These are phyloP conservation scores for Artomyces pyxidatus DNA, from an alignment of 768 basidiomycete genomes.

Conservation along the genomic window DNA sequence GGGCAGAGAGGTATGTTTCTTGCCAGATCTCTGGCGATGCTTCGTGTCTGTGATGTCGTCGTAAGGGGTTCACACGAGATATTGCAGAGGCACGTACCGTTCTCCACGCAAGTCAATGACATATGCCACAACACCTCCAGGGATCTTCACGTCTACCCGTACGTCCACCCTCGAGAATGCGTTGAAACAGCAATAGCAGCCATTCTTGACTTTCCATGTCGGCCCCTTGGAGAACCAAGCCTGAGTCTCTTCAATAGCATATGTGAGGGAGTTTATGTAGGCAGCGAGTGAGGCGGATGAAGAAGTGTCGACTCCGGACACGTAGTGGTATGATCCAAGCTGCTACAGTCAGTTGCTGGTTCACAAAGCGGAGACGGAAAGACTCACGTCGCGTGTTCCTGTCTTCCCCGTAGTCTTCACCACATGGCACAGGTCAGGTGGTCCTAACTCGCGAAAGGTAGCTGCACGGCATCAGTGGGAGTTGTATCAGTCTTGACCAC, in stretches of 20 bases:
- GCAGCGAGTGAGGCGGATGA: conserved; percentile 96
- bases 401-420: conserved; percentile 82
- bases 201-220: conserved; percentile 86
- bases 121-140: conserved; percentile 93
- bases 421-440: conserved; percentile 94
- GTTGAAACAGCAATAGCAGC: conserved; percentile 95
- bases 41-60: conserved; percentile 52
- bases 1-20: conserved; percentile 91
- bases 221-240: conserved; percentile 88
- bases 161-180: conserved; percentile 96
- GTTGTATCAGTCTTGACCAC: neutral
- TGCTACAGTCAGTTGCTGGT: conserved; percentile 23
- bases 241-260: conserved; percentile 82
- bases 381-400: conserved; percentile 80
- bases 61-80: neutral
- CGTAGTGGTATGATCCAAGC: conserved; percentile 95
- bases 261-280: conserved; percentile 97
- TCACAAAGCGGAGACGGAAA: conserved; percentile 4
- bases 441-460: conserved; percentile 93
- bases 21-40: conserved; percentile 93
- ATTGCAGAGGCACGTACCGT: conserved; percentile 43
- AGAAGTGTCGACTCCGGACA: conserved; percentile 98
- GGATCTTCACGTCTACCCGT: conserved; percentile 96
- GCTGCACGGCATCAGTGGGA: conserved; percentile 38
- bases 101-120: conserved; percentile 92